Evolutionary conservation across 306 rosid genomes (phyloP).

Genomic region (Albizia julibrissin): DNA sequence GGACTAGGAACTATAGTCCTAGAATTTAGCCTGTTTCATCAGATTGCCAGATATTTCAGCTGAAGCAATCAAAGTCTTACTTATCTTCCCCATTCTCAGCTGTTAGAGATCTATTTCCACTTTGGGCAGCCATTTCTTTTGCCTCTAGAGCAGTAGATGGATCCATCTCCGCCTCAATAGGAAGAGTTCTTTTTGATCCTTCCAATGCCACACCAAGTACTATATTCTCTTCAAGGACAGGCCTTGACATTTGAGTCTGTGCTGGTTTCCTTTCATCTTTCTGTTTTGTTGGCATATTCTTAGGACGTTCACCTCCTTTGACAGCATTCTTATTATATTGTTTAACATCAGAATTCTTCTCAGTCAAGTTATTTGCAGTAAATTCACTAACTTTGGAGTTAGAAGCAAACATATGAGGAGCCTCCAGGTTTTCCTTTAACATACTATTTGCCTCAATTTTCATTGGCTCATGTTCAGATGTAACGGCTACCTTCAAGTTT

Average conservation of each 20-base stretch:
- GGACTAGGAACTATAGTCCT: slow-evolving; percentile 14
- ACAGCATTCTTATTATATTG: slow-evolving; percentile 50
- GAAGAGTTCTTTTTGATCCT: slow-evolving; percentile 93
- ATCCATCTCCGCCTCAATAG: slow-evolving; percentile 69
- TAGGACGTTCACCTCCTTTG: slow-evolving; percentile 49
- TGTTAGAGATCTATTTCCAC: slow-evolving; percentile 56
- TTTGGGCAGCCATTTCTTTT: slow-evolving; percentile 65
- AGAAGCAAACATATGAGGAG: slow-evolving; percentile 37
- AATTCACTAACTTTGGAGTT: slow-evolving; percentile 31
- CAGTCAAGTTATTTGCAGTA: slow-evolving; percentile 30
- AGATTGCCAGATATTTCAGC: slow-evolving; percentile 38
- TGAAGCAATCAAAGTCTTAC: slow-evolving; percentile 47
- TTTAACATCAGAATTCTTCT: slow-evolving; percentile 36
- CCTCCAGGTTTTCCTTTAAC: slow-evolving; percentile 37
- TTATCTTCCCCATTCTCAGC: slow-evolving; percentile 56
- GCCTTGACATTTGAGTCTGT: slow-evolving; percentile 47
- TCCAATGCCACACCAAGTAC: slow-evolving; percentile 93
- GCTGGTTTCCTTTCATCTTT: slow-evolving; percentile 59
- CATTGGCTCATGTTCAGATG: slow-evolving; percentile 38
- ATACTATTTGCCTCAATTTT: slow-evolving; percentile 40
- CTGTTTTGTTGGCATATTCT: slow-evolving; percentile 43
- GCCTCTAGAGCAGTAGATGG: slow-evolving; percentile 35
- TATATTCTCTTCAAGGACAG: slow-evolving; percentile 76
- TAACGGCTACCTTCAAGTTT: slow-evolving; percentile 35
- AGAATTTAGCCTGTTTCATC: slow-evolving; percentile 12